Base-by-base conservation (phyloP, 1,139 yeast species). In the Ogataea hybrid region DNA sequence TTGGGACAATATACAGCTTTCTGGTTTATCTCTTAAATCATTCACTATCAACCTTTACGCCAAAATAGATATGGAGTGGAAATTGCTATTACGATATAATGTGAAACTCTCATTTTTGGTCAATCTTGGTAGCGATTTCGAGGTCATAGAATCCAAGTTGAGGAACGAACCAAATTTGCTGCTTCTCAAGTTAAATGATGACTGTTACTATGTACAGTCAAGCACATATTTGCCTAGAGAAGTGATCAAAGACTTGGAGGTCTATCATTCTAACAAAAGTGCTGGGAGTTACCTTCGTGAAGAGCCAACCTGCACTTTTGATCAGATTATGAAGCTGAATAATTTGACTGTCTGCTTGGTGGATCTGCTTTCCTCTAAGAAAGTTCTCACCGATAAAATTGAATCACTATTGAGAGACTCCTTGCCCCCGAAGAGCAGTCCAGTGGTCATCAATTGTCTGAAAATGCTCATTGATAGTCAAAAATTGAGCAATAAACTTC, bases 271-370 rank as follows among this genome's bases (percentile, higher is more conserved):
- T 12, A 0, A 42, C 10, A 33, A 44, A 5, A 42, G 21, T 16
- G 36, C 3, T 32, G n/a, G 29, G 8, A 25, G 10, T 8, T 42
- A 23, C 35, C 36, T 37, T 22, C 45, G 47, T 5, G 49, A 42
- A 15, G 53, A 51, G 32, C 29, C 18, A 2, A 52, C 59, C 2
- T 56, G 65, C 35, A 60, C 72, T 0, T 73, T 63, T 47, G 75
- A 73, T 43, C 65, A 65, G 18, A 62, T 72, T 5, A 69, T 73
- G 70, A 73, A 71, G 42, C 47, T 75, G 42, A 69, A 69, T 47
- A 71, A 73, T 28, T 53, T 71, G 8, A 68, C 71, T 35, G 57
- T 64, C 17, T 70, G 75, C 42, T 62, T 71, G 7, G 61, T 58
- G 20, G 78, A 73, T 46, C 37, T 58, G 6, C 16, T 49, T 2